Evolutionary conservation across 495 filamentous ascomycete species (phyloP).

Genomic region (Hapsidospora chrysogenum): DNA sequence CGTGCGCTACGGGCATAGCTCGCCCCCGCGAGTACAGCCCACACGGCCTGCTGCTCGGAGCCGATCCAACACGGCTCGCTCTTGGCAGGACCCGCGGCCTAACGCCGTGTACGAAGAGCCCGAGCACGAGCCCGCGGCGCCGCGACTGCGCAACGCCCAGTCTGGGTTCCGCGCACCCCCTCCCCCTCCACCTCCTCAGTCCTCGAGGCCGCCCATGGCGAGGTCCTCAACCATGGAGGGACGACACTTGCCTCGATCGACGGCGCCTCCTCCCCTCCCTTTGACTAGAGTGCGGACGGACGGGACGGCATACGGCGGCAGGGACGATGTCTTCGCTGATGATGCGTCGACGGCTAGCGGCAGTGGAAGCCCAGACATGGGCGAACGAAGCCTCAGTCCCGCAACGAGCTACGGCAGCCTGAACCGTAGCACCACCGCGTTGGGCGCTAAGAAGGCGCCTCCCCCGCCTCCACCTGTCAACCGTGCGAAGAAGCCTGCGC

Average conservation of each 20-base stretch:
- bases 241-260: conserved; percentile 16
- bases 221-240: conserved; percentile 1
- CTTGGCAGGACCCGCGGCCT: conserved; percentile 22
- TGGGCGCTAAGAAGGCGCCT: conserved; percentile 45
- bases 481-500: conserved; percentile 59
- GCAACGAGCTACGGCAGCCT: conserved; percentile 45
- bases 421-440: conserved; percentile 35
- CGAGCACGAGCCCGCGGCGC: conserved; percentile 9
- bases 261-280: conserved; percentile 23
- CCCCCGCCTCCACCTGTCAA: conserved; percentile 76
- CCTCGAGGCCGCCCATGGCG: conserved; percentile 12
- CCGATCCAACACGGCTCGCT: conserved; percentile 29
- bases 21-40: conserved; percentile 4
- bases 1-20: conserved; percentile 9
- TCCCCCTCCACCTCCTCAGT: conserved; percentile 9
- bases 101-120: conserved; percentile 17
- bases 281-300: conserved; percentile 29
- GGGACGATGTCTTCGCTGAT: conserved; percentile 45
- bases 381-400: conserved; percentile 40
- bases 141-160: conserved; percentile 22
- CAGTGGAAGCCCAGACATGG: conserved; percentile 42
- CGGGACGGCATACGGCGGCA: conserved; percentile 25
- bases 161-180: conserved; percentile 15
- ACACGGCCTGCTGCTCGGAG: conserved; percentile 18
- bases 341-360: conserved; percentile 44